Evolutionary conservation across 352 stramenopile genomes (phyloP), one percentile per base, ranked within the genome.

Genomic region (Phytophthora sansomeana): DNA sequence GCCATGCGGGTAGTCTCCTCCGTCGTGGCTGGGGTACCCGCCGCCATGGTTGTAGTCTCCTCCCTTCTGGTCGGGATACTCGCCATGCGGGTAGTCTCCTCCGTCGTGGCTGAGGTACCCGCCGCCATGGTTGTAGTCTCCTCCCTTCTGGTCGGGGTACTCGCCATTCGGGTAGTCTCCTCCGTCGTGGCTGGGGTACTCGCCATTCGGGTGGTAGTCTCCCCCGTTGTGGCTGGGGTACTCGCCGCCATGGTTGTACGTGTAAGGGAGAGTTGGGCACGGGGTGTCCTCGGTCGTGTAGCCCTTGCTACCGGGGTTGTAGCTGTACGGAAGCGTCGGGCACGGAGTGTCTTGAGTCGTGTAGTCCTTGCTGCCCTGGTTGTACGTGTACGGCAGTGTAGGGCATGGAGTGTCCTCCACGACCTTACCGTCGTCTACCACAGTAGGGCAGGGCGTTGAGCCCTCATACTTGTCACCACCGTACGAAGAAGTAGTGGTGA

Each of bases 251-350:
- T n/a, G 39, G 13, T 57, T 30, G 33, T 59, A 62, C 3, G 10
- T 52, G 39, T 66, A 67, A 17, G 62, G 46, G 9, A 64, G 17
- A 9, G 39, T 72, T 17, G 57, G 60, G 33, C 60, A 68, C 11
- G 57, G 58, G 9, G 58, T 65, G 28, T 47, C 58, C 28, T 57
- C 11, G 10, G 16, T 43, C 28, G 14, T 26, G 38, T 55, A 29
- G 32, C 35, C 32, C 4, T 32, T 17, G 8, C 8, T 29, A 16
- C 26, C 54, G 6, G 43, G 4, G 7, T 29, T 28, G 52, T 50
- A 48, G 33, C 14, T 57, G 33, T 46, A 36, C 8, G 50, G 35
- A 35, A 57, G 24, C 7, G 50, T 57, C 5, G 53, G 41, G 41
- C 41, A 60, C 10, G 58, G 58, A n/a, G 62, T 69, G 29, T 41